Percentiles rank a stretch among this genome's conserved stretches.
phyloP scores from a whole-genome alignment of 768 basidiomycete genomes.

The Trametes coccinea region DNA sequence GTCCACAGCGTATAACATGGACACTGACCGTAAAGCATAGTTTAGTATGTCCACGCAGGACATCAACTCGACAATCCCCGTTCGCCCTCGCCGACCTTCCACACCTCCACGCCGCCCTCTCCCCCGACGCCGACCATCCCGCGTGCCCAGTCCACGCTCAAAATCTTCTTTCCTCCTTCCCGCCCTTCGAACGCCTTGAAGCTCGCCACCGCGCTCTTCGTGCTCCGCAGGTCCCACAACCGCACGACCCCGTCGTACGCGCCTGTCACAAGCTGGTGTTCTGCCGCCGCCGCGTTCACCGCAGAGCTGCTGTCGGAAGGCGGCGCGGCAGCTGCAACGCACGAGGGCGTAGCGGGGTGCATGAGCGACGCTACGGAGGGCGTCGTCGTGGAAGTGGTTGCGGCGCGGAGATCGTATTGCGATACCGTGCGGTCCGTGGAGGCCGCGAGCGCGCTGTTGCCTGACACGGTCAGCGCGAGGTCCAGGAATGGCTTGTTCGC shows the following conservation, averaged over 20 bases:
- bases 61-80: not conserved
- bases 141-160: conserved; percentile 28
- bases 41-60: no score
- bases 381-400: conserved; percentile 34
- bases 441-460: conserved; percentile 52
- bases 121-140: conserved; percentile 30
- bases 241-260: conserved; percentile 78
- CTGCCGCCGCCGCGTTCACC: conserved; percentile 9
- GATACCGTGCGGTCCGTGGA: conserved; percentile 77
- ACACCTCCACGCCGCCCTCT: conserved; percentile 33
- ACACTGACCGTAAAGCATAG: no score
- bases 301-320: not conserved
- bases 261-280: conserved; percentile 65
- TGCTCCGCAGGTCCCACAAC: conserved; percentile 77
- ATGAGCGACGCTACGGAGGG: conserved; percentile 45
- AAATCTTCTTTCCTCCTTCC: conserved; percentile 15
- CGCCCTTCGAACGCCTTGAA: conserved; percentile 60
- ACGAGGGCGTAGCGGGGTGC: conserved; percentile 70
- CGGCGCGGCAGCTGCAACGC: conserved; percentile 38
- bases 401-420: conserved; percentile 64
- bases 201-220: conserved; percentile 60
- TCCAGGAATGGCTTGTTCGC: conserved; percentile 77
- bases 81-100: conserved; percentile 29
- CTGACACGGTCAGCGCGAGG: conserved; percentile 49
- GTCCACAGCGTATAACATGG: no score